Evolutionary conservation across 176 grass and related monocot species (phyloP), one percentile per base, ranked within the genome.

Genomic region (Chloris gayana): DNA sequence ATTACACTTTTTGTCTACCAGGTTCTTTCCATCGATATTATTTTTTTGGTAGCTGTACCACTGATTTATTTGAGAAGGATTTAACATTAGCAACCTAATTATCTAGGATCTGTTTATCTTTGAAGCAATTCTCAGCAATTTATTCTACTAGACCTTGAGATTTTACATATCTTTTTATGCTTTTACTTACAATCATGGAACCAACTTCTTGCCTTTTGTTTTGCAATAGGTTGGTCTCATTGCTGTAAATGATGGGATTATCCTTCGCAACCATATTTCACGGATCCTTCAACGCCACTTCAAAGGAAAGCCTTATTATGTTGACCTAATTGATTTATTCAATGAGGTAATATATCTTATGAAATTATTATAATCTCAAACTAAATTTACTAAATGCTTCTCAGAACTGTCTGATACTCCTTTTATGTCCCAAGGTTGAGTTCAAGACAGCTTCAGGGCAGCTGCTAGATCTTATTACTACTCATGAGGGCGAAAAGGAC

Each of bases 361-460:
- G 61, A 59, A 10, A 21, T 70, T 67, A 35, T 46, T 29, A 62
- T 49, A 79, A 31, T 5, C 64, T 77, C 72, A 57, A 27, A 13
- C 57, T 57, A 73, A 31, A 34, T 13, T 30, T 64, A 71, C 4
- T 67, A 38, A 67, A 18, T 75, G 14, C 65, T 94, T 76, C 22
- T 54, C 53, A 47, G 56, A 31, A 41, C 21, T 84, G 35, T 21
- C 53, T 70, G 46, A 61, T 65, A 33, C 12, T 53, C 74, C 32
- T 84, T 67, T 86, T 82, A 7, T 59, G 24, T 70, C 38, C 74
- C 58, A 78, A 99, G 96, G 88, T 99, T 86, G 96, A 99, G 57
- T 99, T 95, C 75, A 94, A 95, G 88, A 93, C 96, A n/a, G 90
- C 96, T 85, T 99, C 96, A 74, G 96, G 96, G 26, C 96, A 99